Evolutionary conservation across 139 green algal species (phyloP), one percentile per base, ranked within the genome.

Genomic region (Volvox africanus): DNA sequence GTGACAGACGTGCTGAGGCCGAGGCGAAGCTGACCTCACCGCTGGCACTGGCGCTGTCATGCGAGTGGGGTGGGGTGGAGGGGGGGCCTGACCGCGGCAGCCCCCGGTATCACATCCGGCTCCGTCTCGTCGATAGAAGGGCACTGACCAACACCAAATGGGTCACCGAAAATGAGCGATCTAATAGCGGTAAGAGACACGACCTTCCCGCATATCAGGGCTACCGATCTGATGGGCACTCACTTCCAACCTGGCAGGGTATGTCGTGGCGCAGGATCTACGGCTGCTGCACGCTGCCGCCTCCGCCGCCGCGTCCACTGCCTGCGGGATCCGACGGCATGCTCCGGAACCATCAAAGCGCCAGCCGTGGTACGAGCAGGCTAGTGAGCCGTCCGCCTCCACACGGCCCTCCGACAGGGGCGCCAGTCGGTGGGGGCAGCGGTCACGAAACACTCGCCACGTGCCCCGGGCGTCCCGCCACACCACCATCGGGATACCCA

Each of bases 331-430:
- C 88, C n/a, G 55, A 30, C 33, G 91, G 85, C 91, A 94, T 9
- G 79, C 84, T 30, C 93, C 93, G 22, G 36, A 20, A 37, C 82
- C 88, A 32, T 80, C 61, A 78, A 95, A 95, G 36, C 88, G 65
- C 93, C 86, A 90, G 61, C 86, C 86, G 86, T 90, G 86, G 75
- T 90, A 95, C 2, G 90, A 75, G 79, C 93, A 95, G 33, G 88
- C 22, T 73, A 95, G 93, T 2, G 33, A 89, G 69, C 93, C 93
- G 78, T 95, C 93, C 68, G 94, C 93, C 76, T 95, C 91, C 73
- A 95, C 55, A 1, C 93, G 91, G 12, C 93, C 93, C 90, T 95
- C 86, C 62, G 80, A 89, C 86, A 95, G 92, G 14, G 93, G 93
- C 37, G 84, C 93, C 89, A 93, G 22, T 30, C 93, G 88, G 87